Percentiles rank a stretch among this genome's conserved stretches.
Evolutionary conservation across 129 eudicot genomes (phyloP).

Genomic region (Cynara cardunculus): DNA sequence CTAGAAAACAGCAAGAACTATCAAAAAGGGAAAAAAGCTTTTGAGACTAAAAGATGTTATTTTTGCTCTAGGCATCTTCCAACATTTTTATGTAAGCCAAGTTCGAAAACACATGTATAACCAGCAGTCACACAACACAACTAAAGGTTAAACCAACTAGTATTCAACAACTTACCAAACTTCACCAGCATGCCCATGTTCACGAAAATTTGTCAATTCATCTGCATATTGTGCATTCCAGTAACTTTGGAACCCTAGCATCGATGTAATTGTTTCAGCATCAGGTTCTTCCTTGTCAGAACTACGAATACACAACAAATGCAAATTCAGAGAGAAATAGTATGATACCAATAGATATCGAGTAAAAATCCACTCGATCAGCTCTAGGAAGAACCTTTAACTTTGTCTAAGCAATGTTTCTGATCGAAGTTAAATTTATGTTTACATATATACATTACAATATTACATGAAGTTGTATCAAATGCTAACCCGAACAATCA

Average conservation of each 20-base stretch:
- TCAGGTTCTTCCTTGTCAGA: slow-evolving; percentile 99
- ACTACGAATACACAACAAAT: slow-evolving; percentile 39
- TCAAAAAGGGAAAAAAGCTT: neutral
- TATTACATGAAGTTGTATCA: neutral
- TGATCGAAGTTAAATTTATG: neutral
- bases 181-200: slow-evolving; percentile 99
- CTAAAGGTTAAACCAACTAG: slow-evolving; percentile 13
- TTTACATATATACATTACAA: neutral
- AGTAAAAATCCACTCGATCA: slow-evolving; percentile 6
- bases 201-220: slow-evolving; percentile 83
- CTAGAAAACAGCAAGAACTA: slow-evolving; percentile 34
- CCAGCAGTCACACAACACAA: neutral
- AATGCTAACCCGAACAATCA: neutral
- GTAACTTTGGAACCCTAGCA: slow-evolving; percentile 96
- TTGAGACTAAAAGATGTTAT: neutral
- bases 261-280: slow-evolving; percentile 78
- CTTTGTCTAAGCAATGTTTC: neutral
- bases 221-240: slow-evolving; percentile 94
- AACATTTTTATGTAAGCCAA: neutral
- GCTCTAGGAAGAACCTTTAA: neutral
- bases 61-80: neutral
- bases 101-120: neutral
- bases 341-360: neutral
- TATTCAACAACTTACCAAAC: slow-evolving; percentile 57
- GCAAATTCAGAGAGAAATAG: slow-evolving; percentile 1